Base-by-base conservation (phyloP, 192 early-diverging fungal species). In the Rhizophagus sp. region DNA sequence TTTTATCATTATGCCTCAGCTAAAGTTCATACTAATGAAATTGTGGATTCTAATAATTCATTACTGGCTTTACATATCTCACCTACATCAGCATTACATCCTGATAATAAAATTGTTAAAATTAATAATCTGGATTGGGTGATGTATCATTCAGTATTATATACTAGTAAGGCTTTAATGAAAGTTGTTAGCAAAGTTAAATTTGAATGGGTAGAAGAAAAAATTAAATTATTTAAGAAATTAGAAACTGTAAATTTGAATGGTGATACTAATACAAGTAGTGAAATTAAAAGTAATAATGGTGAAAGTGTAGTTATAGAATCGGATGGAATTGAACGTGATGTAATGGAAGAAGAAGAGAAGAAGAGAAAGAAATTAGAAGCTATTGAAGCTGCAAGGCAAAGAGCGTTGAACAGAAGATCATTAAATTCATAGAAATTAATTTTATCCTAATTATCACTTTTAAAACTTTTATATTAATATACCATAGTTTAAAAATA, bases 91-190 rank as follows among this genome's bases (percentile, higher is more conserved):
- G 92, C 98, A 6, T 85, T 99, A 70, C 95, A 96, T 78, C 91
- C 96, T 84, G 92, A 91, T 47, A 85, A 87, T 64, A 88, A 89
- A 44, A 67, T 81, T n/a, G 81, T 82, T 22, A 81, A 81, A 62
- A 82, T 84, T 52, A 69, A 81, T 72, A 86, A 92, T 65, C 88
- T 97, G 33, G 96, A 98, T 75, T 99, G 97, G 92, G 92, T 99
- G 44, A 91, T 98, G 25, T 99, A 99, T 82, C 93, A 96, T 76
- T 92, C 95, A 68, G 89, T 99, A 11, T 91, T 97, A 12, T 94
- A 96, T 88, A 98, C 97, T 24, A 94, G 91, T 75, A 97, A 96
- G 81, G 98, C 97, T 76, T 95, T 97, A 67, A 98, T 99, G 98
- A 96, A 94, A 73, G 95, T 94, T 79, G 95, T 94, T 15, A 97